Evolutionary conservation across 192 early-diverging fungal genomes (phyloP), one percentile per base, ranked within the genome.

Genomic region (Endogone sp.): DNA sequence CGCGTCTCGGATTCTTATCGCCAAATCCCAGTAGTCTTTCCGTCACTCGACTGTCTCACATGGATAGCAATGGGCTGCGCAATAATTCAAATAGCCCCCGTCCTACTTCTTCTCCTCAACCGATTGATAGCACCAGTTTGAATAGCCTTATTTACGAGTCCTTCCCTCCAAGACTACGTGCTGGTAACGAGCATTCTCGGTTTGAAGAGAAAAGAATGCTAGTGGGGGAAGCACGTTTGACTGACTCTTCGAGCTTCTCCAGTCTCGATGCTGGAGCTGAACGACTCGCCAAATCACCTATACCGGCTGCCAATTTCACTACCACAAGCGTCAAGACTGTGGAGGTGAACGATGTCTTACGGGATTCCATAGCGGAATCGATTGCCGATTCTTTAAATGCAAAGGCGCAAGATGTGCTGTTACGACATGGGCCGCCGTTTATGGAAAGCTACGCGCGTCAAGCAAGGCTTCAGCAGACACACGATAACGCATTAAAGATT

Each of bases 401-500:
- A 16, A 49, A 49, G 37, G 37, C 37, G 16, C 37, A 49, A 30
- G 86, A 87, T 64, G 78, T 79, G 22, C 71, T 87, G 2, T 75
- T 78, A 21, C 66, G 84, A 49, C 84, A 87, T 60, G 86, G 83
- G 0, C 78, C 75, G 28, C 82, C 80, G 8, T 87, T 85, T 64
- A 64, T 87, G 29, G 80, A 82, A 2, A 73, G 79, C 6, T 85
- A 81, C 56, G 65, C 81, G 1, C 69, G 73, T 4, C 78, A 82
- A 44, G 75, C 81, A 6, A 80, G 79, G 60, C 74, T 82, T 3
- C 77, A 73, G 28, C 77, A 81, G 27, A 82, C 79, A 11, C 79
- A 87, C 54, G 82, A 82, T 61, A 87, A 85, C 49, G 86, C 82
- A 0, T 77, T 79, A 37, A 81, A 82, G 27, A 76, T 87, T 11